Conservation (phyloP, 2,329 filamentous ascomycete species). For the Coleophoma eucalyptorum region DNA sequence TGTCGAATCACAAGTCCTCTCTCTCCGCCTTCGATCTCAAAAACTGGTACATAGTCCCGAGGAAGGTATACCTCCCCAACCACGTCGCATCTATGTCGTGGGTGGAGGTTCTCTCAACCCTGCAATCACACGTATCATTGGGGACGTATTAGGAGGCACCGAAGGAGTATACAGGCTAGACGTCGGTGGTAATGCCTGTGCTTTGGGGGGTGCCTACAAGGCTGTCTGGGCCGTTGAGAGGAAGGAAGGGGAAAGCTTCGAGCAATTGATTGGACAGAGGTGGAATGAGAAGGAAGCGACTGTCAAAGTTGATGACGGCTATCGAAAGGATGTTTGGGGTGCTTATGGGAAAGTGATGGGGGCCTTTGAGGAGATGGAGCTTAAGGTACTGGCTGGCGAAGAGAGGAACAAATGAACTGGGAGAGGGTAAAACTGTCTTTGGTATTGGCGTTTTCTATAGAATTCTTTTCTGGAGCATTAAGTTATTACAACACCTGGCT, state of each 20-base stretch:
- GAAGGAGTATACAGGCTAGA: conserved; percentile 94
- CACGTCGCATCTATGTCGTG: conserved; percentile 87
- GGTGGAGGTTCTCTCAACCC: conserved; percentile 88
- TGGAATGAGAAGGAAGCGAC: conserved; percentile 87
- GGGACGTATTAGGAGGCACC: conserved; percentile 80
- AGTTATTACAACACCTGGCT: too few relatives aligned
- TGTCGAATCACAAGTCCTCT: conserved; percentile 92
- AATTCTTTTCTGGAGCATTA: too few relatives aligned
- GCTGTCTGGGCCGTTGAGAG: conserved; percentile 88
- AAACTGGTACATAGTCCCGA: conserved; percentile 62
- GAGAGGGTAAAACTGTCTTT: background rate
- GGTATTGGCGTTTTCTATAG: too few relatives aligned
- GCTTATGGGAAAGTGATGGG: conserved; percentile 72
- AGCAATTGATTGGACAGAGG: conserved; percentile 76
- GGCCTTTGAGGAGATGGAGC: conserved; percentile 76
- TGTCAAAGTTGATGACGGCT: conserved; percentile 78
- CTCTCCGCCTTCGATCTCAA: conserved; percentile 79
- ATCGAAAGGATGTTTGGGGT: conserved; percentile 69
- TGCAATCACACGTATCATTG: conserved; percentile 80
- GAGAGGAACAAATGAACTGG: conserved; percentile 7
- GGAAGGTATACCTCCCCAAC: conserved; percentile 68
- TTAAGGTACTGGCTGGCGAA: conserved; percentile 50
- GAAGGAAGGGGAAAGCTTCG: conserved; percentile 67
- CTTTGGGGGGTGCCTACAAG: conserved; percentile 91
- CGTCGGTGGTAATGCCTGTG: conserved; percentile 93